Conservation (phyloP, 2,329 filamentous ascomycete species). For the Pseudogymnoascus sp. region DNA sequence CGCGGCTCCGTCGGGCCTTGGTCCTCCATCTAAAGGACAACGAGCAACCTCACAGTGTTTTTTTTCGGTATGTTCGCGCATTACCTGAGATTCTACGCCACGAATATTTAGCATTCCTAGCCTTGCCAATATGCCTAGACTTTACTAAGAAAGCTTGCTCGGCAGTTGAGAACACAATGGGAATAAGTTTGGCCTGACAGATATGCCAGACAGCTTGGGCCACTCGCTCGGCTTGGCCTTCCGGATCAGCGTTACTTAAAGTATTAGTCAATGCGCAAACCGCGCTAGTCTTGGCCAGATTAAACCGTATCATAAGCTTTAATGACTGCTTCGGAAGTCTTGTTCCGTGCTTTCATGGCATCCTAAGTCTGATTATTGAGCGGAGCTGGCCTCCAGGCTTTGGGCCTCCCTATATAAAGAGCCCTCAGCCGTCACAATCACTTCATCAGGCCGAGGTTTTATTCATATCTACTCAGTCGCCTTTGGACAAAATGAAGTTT, state of each 20-base stretch:
- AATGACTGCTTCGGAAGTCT: background rate
- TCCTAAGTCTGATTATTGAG: background rate
- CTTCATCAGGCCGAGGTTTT: background rate
- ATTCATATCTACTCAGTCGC: background rate
- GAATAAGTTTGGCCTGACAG: background rate
- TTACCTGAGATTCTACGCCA: background rate
- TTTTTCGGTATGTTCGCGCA: background rate
- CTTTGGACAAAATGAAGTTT: background rate
- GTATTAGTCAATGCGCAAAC: background rate
- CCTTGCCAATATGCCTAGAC: background rate
- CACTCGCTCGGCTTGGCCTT: background rate
- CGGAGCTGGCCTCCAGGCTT: background rate
- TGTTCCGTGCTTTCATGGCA: background rate
- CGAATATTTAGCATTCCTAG: background rate
- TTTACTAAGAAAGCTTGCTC: background rate
- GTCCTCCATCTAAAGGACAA: background rate
- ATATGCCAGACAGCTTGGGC: background rate
- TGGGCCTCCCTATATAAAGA: background rate
- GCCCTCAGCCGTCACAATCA: background rate
- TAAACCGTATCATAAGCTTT: background rate
- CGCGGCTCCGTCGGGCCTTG: background rate
- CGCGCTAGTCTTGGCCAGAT: background rate
- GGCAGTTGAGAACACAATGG: background rate
- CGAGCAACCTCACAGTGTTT: background rate
- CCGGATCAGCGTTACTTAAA: background rate